Evolutionary conservation across 352 stramenopile species (phyloP).

Genomic region (Phytophthora colocasiae): DNA sequence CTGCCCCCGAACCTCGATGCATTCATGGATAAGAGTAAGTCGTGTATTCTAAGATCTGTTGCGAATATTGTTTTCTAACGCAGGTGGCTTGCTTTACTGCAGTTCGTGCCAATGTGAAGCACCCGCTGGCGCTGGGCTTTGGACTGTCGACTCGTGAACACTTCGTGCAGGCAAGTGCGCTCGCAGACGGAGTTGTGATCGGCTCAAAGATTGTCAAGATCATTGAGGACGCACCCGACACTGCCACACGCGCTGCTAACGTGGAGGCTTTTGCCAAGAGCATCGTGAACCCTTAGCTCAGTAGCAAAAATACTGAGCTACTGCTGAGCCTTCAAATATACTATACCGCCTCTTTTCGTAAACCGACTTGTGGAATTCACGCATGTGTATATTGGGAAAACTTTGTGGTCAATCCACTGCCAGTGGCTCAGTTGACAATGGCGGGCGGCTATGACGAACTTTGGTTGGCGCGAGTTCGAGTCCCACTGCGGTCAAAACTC

Average conservation of each 20-base stretch:
- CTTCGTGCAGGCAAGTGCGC: conserved; percentile 89
- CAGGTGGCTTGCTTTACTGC: conserved; percentile 13
- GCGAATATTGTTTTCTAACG: neutral
- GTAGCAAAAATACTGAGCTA: conserved; percentile 5
- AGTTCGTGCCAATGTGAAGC: conserved; percentile 86
- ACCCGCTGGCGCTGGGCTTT: conserved; percentile 97
- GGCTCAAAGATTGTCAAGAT: conserved; percentile 90
- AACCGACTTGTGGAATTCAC: neutral
- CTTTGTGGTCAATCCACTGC: neutral
- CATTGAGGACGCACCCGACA: conserved; percentile 75
- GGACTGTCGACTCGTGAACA: conserved; percentile 96
- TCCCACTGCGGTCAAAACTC: conserved; percentile 35
- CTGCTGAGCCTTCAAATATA: conserved; percentile 23
- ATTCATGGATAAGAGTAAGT: conserved; percentile 93
- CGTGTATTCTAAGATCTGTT: neutral
- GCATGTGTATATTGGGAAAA: no score
- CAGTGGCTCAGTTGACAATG: conserved; percentile 33
- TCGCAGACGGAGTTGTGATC: conserved; percentile 93
- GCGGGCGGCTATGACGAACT: neutral
- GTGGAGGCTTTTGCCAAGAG: conserved; percentile 83
- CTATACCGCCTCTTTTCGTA: conserved; percentile 1
- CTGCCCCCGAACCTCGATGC: conserved; percentile 93
- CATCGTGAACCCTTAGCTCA: conserved; percentile 62
- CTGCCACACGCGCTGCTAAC: conserved; percentile 64
- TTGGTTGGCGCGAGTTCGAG: conserved; percentile 65